A percentile compares a stretch with the other conserved stretches of the same genome.
phyloP scores from a whole-genome alignment of 129 eudicot genomes.

The Flaveria bidentis region DNA sequence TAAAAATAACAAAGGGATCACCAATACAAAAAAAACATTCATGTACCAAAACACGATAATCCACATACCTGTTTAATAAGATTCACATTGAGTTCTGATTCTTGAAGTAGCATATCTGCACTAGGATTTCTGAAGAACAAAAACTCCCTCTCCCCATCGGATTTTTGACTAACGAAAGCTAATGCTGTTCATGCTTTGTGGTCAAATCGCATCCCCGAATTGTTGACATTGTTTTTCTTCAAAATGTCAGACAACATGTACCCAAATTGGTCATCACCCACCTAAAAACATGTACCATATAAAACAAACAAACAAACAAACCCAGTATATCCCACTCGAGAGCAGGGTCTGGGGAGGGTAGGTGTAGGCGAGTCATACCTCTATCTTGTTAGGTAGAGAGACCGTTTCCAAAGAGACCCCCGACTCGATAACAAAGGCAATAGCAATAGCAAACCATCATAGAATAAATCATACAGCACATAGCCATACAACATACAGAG shows the following conservation, averaged over 20 bases:
- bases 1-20: not conserved
- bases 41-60: not conserved
- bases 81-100: constrained; percentile 56
- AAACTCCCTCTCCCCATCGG: constrained; percentile 62
- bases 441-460: too few relatives aligned
- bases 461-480: too few relatives aligned
- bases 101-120: constrained; percentile 63
- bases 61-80: constrained; percentile 46
- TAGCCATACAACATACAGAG: too few relatives aligned
- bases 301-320: too few relatives aligned
- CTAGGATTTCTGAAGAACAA: constrained; percentile 62
- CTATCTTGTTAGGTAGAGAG: too few relatives aligned
- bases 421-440: too few relatives aligned
- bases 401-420: too few relatives aligned
- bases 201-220: constrained; percentile 60
- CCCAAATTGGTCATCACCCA: constrained; percentile 62
- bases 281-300: too few relatives aligned
- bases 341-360: too few relatives aligned
- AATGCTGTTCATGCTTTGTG: constrained; percentile 58
- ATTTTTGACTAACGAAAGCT: constrained; percentile 51
- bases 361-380: too few relatives aligned
- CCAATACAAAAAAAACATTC: not conserved
- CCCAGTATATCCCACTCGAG: too few relatives aligned
- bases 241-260: constrained; percentile 57
- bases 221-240: constrained; percentile 56